Evolutionary conservation across 805 yeast species (phyloP).

Genomic region (Kazachstania africana): DNA sequence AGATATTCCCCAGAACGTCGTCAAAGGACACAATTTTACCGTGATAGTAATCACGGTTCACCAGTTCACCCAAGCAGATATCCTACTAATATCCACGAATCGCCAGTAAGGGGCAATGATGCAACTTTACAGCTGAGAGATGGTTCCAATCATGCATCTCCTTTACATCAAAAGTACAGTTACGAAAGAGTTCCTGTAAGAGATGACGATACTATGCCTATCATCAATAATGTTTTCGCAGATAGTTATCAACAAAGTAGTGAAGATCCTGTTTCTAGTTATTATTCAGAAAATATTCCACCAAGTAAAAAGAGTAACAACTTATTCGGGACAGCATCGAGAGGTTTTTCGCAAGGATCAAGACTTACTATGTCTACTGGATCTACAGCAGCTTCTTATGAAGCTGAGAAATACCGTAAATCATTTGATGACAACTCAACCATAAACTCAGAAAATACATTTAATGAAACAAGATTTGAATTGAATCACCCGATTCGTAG

Average conservation of each 20-base stretch:
- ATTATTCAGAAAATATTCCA: conserved; percentile 7
- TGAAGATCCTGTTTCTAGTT: conserved; percentile 13
- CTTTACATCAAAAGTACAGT: not conserved
- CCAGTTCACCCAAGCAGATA: conserved; percentile 46
- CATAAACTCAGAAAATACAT: conserved; percentile 23
- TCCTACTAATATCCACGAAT: conserved; percentile 53
- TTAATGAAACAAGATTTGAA: conserved; percentile 27
- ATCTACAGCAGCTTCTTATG: conserved; percentile 17
- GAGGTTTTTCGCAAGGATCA: conserved; percentile 14
- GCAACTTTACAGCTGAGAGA: conserved; percentile 38
- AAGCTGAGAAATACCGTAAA: conserved; percentile 38
- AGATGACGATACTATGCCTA: conserved; percentile 5
- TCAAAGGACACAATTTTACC: conserved; percentile 21
- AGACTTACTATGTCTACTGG: conserved; percentile 13
- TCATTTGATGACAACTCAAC: conserved; percentile 33
- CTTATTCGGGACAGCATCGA: not conserved
- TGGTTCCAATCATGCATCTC: conserved; percentile 2
- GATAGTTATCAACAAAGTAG: conserved; percentile 24
- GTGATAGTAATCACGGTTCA: conserved; percentile 22
- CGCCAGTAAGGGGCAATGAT: conserved; percentile 52
- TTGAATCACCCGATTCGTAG: conserved; percentile 26
- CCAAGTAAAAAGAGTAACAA: conserved; percentile 2
- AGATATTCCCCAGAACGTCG: conserved; percentile 31
- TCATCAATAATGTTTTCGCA: conserved; percentile 2
- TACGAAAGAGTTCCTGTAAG: conserved; percentile 1